Evolutionary conservation across 495 filamentous ascomycete species (phyloP).

Genomic region (Glarea lozoyensis): DNA sequence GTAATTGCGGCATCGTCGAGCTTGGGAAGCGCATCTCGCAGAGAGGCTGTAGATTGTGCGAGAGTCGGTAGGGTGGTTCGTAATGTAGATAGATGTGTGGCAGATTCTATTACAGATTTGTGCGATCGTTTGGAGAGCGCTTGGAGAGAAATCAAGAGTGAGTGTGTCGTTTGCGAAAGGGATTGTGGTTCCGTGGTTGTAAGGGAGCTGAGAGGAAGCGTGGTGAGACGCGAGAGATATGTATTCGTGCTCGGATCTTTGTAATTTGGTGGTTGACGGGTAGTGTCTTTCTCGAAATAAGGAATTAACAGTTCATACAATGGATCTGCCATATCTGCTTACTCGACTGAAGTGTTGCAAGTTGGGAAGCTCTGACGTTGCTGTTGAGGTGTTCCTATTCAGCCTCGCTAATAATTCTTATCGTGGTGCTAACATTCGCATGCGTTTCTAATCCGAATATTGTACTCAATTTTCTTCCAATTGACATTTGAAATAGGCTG

Average conservation of each 20-base stretch:
- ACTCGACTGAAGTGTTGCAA: too few species aligned
- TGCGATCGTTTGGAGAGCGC: conserved; percentile 88
- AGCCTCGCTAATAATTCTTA: too few species aligned
- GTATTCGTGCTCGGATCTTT: conserved; percentile 42
- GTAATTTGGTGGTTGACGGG: conserved; percentile 23
- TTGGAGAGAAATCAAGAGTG: conserved; percentile 78
- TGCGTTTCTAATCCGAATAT: too few species aligned
- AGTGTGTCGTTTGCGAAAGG: conserved; percentile 70
- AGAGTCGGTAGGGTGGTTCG: conserved; percentile 58
- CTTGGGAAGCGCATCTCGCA: conserved; percentile 64
- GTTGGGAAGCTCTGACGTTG: too few species aligned
- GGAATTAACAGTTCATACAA: conserved; percentile 67
- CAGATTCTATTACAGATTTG: conserved; percentile 72
- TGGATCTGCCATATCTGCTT: conserved; percentile 69
- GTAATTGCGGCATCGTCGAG: conserved; percentile 69
- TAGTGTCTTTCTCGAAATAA: conserved; percentile 38
- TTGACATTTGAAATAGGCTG: too few species aligned
- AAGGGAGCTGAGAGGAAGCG: conserved; percentile 66
- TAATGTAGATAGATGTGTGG: conserved; percentile 66
- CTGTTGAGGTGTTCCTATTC: too few species aligned
- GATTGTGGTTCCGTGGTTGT: conserved; percentile 68
- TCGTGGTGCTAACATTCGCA: too few species aligned
- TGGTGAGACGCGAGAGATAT: conserved; percentile 75
- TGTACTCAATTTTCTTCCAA: too few species aligned
- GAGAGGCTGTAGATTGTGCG: conserved; percentile 48